Evolutionary conservation across 192 early-diverging fungal species (phyloP), one percentile per base, ranked within the genome.

Genomic region (Coemansia sp.): DNA sequence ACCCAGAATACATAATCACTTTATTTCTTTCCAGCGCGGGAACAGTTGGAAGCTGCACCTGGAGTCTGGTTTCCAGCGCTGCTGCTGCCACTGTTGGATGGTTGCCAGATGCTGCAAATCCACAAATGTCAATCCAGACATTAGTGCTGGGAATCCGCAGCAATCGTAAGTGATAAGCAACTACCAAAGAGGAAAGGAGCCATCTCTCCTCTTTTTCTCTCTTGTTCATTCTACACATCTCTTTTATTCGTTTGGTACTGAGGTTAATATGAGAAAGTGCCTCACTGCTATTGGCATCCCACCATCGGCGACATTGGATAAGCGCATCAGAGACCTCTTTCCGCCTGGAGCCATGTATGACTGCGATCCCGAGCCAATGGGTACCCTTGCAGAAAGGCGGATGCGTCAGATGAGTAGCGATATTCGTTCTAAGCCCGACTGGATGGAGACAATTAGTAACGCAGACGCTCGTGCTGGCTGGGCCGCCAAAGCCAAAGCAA

Each of bases 11-110:
- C 51, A 27, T 29, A 36, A 2, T 63, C 15, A 7, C 5, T 29
- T 67, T 72, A 78, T 57, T 83, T 75, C 73, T 83, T 83, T 51
- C 63, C 70, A 47, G 61, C 62, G 46, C 73, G 73, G 18, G 73
- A 27, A 16, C 70, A 40, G 61, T 54, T 64, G 61, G 46, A 54
- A 22, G 40, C 40, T 20, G 49, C 27, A 49, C 16, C 27, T 1
- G 1, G 1, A 1, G 27, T 1, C 27, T 27, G 27, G 27, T 27
- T 27, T 1, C 27, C 27, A 1, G 27, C 27, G 1, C 27, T 27
- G 27, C 27, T 27, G 27, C 1, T 27, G 27, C 1, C 27, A 27
- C 27, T 27, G 27, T 27, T 1, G 27, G 34, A 36, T 36, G 34
- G 1, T 36, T 5, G 34, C 34, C 34, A 36, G 34, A 4, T 36